Evolutionary conservation across 208 protist species (phyloP).

Genomic region (Blastocrithidia nonstop): DNA sequence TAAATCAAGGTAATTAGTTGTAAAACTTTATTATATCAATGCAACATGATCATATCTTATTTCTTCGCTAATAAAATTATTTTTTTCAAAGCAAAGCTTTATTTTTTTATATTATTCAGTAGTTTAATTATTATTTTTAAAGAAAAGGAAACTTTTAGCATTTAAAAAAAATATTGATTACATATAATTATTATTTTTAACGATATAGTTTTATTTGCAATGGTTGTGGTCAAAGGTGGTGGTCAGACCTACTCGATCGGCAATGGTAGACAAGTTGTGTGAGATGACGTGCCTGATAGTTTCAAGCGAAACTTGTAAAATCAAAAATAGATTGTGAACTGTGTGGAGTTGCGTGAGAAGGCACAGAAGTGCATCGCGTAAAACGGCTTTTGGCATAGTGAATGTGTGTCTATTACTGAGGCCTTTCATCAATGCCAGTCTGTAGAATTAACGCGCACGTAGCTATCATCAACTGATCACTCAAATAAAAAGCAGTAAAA

Average conservation of each 20-base stretch:
- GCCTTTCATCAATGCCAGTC: constrained; percentile 61
- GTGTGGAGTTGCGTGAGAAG: constrained; percentile 28
- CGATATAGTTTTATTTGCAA: neutral
- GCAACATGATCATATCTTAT: too few relatives aligned
- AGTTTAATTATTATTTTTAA: neutral
- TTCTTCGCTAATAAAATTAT: too few relatives aligned
- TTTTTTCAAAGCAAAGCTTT: neutral
- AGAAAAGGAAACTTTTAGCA: too few relatives aligned
- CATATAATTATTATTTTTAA: neutral
- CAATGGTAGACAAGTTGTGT: constrained; percentile 58
- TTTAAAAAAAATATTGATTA: neutral
- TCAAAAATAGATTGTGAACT: constrained; percentile 60
- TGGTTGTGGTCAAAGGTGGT: constrained; percentile 71
- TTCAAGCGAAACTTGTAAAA: constrained; percentile 48
- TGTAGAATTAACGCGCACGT: constrained; percentile 26
- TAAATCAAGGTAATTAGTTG: too few relatives aligned
- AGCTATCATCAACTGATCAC: constrained; percentile 21
- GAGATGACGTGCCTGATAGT: constrained; percentile 55
- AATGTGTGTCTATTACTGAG: constrained; percentile 48
- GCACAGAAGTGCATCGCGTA: constrained; percentile 63
- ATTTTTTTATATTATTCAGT: constrained; percentile 1
- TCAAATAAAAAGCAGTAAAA: too few relatives aligned
- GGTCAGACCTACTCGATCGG: constrained; percentile 53
- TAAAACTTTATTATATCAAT: too few relatives aligned
- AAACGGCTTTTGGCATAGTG: constrained; percentile 41